Evolutionary conservation across 345 rosid species (phyloP).

Genomic region (Heritiera fomes): DNA sequence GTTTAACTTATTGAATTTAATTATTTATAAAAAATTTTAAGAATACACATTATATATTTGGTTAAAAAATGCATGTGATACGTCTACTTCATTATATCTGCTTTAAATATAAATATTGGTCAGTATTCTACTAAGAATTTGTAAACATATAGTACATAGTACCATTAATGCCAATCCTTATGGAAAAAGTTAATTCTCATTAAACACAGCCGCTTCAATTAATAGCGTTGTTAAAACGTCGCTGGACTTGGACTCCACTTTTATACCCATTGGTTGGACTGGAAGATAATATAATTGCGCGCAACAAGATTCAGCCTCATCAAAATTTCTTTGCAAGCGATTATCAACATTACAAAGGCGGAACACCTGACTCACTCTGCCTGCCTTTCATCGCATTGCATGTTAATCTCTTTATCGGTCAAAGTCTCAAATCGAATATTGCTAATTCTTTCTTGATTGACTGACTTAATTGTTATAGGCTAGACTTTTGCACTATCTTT

Average conservation of each 20-base stretch:
- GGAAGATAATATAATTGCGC: neutral
- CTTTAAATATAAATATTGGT: too few relatives aligned
- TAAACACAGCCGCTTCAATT: too few relatives aligned
- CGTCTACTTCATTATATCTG: too few relatives aligned
- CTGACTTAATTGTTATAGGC: neutral
- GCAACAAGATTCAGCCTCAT: neutral
- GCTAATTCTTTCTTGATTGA: neutral
- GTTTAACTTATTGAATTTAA: neutral
- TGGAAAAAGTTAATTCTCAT: too few relatives aligned
- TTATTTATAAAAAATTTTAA: neutral
- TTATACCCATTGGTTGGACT: neutral
- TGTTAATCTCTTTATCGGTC: neutral
- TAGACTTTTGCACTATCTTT: neutral
- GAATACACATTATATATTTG: neutral
- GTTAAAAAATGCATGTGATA: neutral
- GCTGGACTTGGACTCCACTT: too few relatives aligned
- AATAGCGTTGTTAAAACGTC: neutral
- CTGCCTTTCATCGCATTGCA: neutral
- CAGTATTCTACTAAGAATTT: too few relatives aligned
- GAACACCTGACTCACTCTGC: neutral
- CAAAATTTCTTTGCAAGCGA: neutral
- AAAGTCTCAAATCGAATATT: neutral
- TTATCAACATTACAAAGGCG: neutral
- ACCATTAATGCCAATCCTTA: neutral
- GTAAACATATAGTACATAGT: too few relatives aligned